Evolutionary conservation across 805 yeast species (phyloP), one percentile per base, ranked within the genome.

Genomic region (Saturnispora ahearnii): DNA sequence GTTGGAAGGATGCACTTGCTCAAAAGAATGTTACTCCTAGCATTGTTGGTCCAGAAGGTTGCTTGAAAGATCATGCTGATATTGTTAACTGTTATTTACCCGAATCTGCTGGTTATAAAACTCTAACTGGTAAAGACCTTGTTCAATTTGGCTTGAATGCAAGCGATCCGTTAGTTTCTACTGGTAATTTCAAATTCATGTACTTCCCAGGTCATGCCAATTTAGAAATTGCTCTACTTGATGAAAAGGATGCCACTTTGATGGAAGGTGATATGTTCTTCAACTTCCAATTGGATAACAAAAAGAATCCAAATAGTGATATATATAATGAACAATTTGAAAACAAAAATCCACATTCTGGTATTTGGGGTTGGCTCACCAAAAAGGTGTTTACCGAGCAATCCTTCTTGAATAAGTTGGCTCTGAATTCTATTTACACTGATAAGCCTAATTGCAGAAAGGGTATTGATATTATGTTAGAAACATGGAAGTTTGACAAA

Each of bases 241-340:
- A 78, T 58, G 68, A 66, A 41, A 60, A 62, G 12, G 66, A 78
- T 33, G 74, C 73, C 60, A 69, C 78, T 0, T 57, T 82, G 18
- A 68, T 76, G 52, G 79, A 74, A 56, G 88, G 82, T 12, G 88
- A 83, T 61, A 60, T 82, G 51, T 57, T 82, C 32, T 77, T 82
- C 65, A 79, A 81, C 59, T 66, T 81, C 54, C 81, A 80, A 11
- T 68, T 69, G 32, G 55, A 59, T 15, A 74, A 72, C n/a, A 73
- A 71, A 50, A 82, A 77, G 56, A 47, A 55, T 21, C 51, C 54
- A 3, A 53, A 61, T 42, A 52, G 58, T 4, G 55, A 54, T 34
- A 15, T 55, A 11, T 74, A 62, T 57, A 65, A 71, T 24, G 86
- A 82, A 31, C 81, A 68, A 53, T 68, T 70, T 8, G 68, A 64